Evolutionary conservation across 169 alveolate genomes (phyloP).

Genomic region (Plasmodium adleri): DNA sequence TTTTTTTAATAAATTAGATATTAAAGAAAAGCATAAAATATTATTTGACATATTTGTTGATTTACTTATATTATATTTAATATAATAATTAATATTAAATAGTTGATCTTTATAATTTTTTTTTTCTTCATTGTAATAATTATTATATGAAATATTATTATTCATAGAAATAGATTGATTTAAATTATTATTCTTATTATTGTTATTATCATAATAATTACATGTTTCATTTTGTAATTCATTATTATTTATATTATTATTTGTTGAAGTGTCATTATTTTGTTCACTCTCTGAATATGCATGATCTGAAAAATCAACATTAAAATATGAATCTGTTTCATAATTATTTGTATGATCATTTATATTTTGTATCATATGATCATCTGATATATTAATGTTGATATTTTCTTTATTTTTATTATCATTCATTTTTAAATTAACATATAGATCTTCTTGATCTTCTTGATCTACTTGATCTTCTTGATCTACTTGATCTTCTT

Average conservation of each 20-base stretch:
- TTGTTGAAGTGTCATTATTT: too few species aligned
- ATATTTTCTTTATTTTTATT: neutral
- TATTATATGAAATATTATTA: neutral
- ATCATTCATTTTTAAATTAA: neutral
- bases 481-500: neutral
- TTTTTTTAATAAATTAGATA: constrained; percentile 68
- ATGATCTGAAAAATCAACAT: too few species aligned
- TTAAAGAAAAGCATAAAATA: constrained; percentile 60
- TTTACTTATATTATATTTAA: constrained; percentile 17
- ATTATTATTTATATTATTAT: neutral
- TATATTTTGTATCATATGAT: neutral
- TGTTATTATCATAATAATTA: neutral
- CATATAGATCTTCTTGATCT: neutral
- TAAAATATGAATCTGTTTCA: neutral
- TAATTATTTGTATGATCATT: neutral
- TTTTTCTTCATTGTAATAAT: neutral
- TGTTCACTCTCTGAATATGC: too few species aligned
- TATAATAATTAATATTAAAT: constrained; percentile 69
- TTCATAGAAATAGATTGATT: neutral
- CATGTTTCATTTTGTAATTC: neutral
- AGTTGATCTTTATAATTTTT: constrained; percentile 1
- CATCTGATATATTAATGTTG: neutral
- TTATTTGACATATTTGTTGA: constrained; percentile 18
- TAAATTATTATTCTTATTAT: neutral
- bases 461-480: neutral